Percentiles rank a stretch among this genome's conserved stretches.
Conservation (phyloP, 164 flowering plant genomes). For the Liquidambar formosana region DNA sequence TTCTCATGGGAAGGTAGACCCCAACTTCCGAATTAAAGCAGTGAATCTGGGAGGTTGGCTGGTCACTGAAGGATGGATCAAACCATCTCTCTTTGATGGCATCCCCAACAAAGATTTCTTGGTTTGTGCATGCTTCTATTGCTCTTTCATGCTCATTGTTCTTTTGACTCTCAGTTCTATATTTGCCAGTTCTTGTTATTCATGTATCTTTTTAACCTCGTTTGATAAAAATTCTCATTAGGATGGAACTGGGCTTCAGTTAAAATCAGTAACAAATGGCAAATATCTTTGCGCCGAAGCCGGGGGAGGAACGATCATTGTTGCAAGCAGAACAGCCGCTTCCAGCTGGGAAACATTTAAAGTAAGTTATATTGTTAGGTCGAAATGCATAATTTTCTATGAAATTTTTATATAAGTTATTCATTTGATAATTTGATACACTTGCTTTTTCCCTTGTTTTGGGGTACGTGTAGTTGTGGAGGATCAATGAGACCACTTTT, state of each 20-base stretch:
- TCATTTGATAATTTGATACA: no score
- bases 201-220: no score
- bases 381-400: no score
- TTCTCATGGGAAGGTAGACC: conserved; percentile 12
- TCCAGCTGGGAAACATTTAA: conserved; percentile 60
- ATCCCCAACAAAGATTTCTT: conserved; percentile 46
- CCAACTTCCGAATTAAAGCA: conserved; percentile 26
- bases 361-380: conserved; percentile 25
- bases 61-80: conserved; percentile 51
- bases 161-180: no score
- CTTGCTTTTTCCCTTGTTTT: neutral
- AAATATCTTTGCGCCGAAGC: conserved; percentile 57
- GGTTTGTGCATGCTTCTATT: no score
- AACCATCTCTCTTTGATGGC: conserved; percentile 45
- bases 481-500: conserved; percentile 50
- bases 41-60: conserved; percentile 59
- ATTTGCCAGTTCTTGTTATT: no score
- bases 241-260: conserved; percentile 66
- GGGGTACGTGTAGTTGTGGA: conserved; percentile 53
- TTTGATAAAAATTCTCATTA: conserved; percentile 3
- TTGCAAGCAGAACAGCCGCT: conserved; percentile 41
- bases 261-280: conserved; percentile 51
- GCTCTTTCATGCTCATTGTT: neutral
- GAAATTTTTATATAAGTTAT: no score
- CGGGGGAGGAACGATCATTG: conserved; percentile 59